Conservation (phyloP, 176 grass and related monocot species). For the Carex scoparia region DNA sequence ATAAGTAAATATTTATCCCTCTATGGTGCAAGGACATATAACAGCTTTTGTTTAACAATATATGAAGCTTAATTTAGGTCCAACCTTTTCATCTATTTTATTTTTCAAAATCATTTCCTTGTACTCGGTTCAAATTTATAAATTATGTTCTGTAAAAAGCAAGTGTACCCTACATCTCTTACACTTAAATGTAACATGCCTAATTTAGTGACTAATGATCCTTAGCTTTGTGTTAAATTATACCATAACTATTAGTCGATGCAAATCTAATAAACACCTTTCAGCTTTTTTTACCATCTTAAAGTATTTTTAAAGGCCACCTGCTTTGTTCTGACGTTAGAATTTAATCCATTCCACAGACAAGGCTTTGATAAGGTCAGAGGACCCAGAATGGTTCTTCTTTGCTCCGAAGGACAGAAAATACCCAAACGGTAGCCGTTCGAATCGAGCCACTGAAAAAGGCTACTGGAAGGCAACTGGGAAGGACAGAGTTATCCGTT, state of each 20-base stretch:
- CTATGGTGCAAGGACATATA: background rate
- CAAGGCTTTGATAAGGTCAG: slow-evolving; percentile 66
- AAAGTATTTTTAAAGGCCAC: slow-evolving; percentile 12
- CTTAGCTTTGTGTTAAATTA: slow-evolving; percentile 26
- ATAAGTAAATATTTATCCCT: background rate
- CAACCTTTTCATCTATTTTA: background rate
- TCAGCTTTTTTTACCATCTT: slow-evolving; percentile 12
- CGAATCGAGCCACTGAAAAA: slow-evolving; percentile 69
- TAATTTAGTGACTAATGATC: slow-evolving; percentile 17
- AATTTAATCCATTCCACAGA: slow-evolving; percentile 43
- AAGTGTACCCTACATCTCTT: background rate
- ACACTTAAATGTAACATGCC: slow-evolving; percentile 20
- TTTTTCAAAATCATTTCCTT: background rate
- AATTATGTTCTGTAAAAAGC: background rate
- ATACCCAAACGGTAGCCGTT: slow-evolving; percentile 73
- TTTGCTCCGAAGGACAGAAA: slow-evolving; percentile 92
- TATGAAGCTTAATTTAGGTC: background rate
- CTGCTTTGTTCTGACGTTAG: background rate
- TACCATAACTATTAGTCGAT: slow-evolving; percentile 2
- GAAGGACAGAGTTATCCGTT: slow-evolving; percentile 74
- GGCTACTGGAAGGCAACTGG: slow-evolving; percentile 97
- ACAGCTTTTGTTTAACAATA: background rate
- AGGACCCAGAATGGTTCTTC: slow-evolving; percentile 96
- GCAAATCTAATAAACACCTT: background rate
- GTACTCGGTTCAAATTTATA: background rate